Base-by-base conservation (phyloP, 352 stramenopile species). In the Phytophthora litchii region DNA sequence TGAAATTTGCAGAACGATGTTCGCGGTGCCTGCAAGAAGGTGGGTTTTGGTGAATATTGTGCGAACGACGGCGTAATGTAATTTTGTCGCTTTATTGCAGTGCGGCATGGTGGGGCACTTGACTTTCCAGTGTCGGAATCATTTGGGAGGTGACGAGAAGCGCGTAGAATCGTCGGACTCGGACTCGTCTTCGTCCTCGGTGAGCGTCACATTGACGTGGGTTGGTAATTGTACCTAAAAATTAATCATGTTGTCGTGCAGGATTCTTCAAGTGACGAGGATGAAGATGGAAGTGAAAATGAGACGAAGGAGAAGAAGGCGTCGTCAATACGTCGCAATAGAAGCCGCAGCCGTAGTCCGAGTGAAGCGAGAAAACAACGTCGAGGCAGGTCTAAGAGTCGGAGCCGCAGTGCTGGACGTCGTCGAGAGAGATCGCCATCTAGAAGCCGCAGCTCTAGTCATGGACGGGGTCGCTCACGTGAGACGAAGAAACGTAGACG, bases 81-180 rank as follows among this genome's bases (percentile, higher is more conserved):
- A 62, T 14, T 36, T 48, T 43, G 42, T 16, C 3, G 38, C 47
- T 44, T 14, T 44, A 9, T 34, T 59, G 14, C 47, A 89, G 82
- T 97, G 90, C 47, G 88, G 88, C 8, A 93, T 94, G 84, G 76
- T 96, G 38, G 90, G 90, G n/a, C 90, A 97, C 53, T 72, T 97
- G 51, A 95, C 88, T 14, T 97, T 96, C 67, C 90, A 97, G 67
- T 97, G 90, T 55, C 66, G 88, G 13, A 97, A 97, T 56, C 71
- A 89, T 68, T 70, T 91, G 21, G 72, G 65, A 17, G 72, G 70
- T 10, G 54, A 64, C 21, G 71, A 80, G 31, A 79, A 87, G 46
- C 65, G 64, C 16, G 63, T 70, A 16, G 53, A 38, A 20, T 55
- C 65, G 8, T 72, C 63, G 27, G 68, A 61, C 25, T 72, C 63